Conservation (phyloP, 2,329 filamentous ascomycete species). For the Apiospora arundinis region DNA sequence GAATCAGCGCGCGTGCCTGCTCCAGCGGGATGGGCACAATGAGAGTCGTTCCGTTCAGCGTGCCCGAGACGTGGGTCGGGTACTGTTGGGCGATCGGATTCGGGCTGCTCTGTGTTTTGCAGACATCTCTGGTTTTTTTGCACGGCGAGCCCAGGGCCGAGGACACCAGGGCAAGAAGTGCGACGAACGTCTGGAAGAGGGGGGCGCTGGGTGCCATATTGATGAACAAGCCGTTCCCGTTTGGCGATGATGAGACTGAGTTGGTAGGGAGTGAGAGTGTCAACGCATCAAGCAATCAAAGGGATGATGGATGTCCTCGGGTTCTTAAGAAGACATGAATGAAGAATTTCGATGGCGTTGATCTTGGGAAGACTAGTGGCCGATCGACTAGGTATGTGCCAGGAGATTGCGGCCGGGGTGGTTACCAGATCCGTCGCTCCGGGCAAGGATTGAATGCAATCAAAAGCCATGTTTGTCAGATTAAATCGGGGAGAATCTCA, state of each 20-base stretch:
- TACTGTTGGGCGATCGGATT: constrained; percentile 57
- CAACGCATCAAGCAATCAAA: no score
- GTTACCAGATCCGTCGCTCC: not conserved
- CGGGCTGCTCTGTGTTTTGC: constrained; percentile 41
- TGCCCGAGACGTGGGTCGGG: constrained; percentile 55
- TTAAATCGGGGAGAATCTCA: not conserved
- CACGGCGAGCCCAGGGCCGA: not conserved
- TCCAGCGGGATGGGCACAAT: constrained; percentile 57
- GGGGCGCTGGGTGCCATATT: not conserved
- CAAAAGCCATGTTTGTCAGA: not conserved
- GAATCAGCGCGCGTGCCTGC: constrained; percentile 54
- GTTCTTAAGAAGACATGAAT: not conserved
- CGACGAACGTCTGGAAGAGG: not conserved
- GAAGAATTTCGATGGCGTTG: no score
- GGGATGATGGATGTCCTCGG: not conserved
- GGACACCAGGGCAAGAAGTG: not conserved
- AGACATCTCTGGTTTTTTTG: constrained; percentile 25
- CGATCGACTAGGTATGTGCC: not conserved
- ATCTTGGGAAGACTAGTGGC: not conserved
- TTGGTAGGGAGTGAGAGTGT: no score
- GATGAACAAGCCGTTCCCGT: not conserved
- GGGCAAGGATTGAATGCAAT: not conserved
- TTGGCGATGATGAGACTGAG: no score
- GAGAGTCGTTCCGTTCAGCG: constrained; percentile 59
- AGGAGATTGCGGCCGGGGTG: not conserved